Percentiles rank a stretch among this genome's conserved stretches.
phyloP scores from a whole-genome alignment of 192 early-diverging fungal genomes.

The Backusella liffmaniae region DNA sequence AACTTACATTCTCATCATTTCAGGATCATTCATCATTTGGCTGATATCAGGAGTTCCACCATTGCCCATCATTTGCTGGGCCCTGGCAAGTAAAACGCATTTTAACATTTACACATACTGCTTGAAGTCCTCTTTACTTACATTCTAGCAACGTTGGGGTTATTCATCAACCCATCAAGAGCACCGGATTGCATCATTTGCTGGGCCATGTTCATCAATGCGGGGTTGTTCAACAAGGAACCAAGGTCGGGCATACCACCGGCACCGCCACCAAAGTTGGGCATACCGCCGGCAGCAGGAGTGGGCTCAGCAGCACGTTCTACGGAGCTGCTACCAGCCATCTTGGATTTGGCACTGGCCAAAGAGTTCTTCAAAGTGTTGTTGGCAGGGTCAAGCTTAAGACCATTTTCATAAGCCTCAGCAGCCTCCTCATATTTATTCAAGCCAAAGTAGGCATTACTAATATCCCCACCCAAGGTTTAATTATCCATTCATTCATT shows the following conservation, averaged over 20 bases:
- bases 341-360: conserved; percentile 63
- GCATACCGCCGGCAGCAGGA: conserved; percentile 37
- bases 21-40: conserved; percentile 76
- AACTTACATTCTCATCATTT: conserved; percentile 51
- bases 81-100: conserved; percentile 46
- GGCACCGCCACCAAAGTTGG: conserved; percentile 33
- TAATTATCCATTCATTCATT: neutral
- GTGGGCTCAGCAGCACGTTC: conserved; percentile 33
- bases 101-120: neutral
- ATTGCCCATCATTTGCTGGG: conserved; percentile 74
- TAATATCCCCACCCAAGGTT: neutral
- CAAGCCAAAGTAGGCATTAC: conserved; percentile 90
- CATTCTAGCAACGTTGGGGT: conserved; percentile 88
- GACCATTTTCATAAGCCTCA: conserved; percentile 88
- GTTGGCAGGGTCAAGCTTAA: conserved; percentile 83
- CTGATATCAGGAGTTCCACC: conserved; percentile 54
- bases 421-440: conserved; percentile 82
- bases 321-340: conserved; percentile 31
- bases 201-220: conserved; percentile 94
- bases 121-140: conserved; percentile 27
- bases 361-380: conserved; percentile 76
- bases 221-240: conserved; percentile 89
- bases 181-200: conserved; percentile 87
- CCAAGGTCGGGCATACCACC: conserved; percentile 65
- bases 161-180: conserved; percentile 84